A percentile compares a stretch with the other conserved stretches of the same genome.
These are phyloP conservation scores for Pinus albicaulis DNA, from an alignment of 75 land plant genomes.

Conservation along the genomic window DNA sequence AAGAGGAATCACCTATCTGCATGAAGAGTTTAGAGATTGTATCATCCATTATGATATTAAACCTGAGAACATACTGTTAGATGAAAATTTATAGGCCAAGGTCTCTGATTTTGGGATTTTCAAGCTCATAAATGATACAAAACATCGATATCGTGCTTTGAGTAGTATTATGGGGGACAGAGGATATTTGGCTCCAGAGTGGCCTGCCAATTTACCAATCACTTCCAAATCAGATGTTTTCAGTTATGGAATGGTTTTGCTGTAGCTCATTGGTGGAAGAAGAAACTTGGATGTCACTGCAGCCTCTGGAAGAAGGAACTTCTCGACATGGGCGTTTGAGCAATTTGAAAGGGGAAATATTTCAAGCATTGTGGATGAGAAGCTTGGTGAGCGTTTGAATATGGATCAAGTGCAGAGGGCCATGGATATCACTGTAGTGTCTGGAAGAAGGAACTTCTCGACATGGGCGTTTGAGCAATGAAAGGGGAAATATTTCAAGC, in stretches of 20 bases:
- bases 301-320: neutral
- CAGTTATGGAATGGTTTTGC: slow-evolving; percentile 31
- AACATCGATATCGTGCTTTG: neutral
- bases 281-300: slow-evolving; percentile 17
- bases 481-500: neutral
- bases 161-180: slow-evolving; percentile 15
- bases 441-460: neutral
- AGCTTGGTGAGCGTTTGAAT: slow-evolving; percentile 12
- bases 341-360: neutral
- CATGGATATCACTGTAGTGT: slow-evolving; percentile 8
- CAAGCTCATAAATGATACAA: slow-evolving; percentile 8
- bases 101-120: slow-evolving; percentile 20
- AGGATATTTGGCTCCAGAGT: slow-evolving; percentile 35
- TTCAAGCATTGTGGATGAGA: neutral
- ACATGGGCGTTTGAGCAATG: neutral
- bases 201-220: slow-evolving; percentile 15
- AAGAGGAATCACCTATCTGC: slow-evolving; percentile 35
- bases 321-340: slow-evolving; percentile 1
- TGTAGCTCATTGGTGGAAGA: slow-evolving; percentile 29
- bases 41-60: slow-evolving; percentile 48
- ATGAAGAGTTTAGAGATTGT: slow-evolving; percentile 32
- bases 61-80: slow-evolving; percentile 41
- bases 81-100: slow-evolving; percentile 32
- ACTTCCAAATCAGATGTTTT: slow-evolving; percentile 31
- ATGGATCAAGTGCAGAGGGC: slow-evolving; percentile 51